Conservation (phyloP, 2,329 filamentous ascomycete genomes). For the Zasmidium citrigriseum region DNA sequence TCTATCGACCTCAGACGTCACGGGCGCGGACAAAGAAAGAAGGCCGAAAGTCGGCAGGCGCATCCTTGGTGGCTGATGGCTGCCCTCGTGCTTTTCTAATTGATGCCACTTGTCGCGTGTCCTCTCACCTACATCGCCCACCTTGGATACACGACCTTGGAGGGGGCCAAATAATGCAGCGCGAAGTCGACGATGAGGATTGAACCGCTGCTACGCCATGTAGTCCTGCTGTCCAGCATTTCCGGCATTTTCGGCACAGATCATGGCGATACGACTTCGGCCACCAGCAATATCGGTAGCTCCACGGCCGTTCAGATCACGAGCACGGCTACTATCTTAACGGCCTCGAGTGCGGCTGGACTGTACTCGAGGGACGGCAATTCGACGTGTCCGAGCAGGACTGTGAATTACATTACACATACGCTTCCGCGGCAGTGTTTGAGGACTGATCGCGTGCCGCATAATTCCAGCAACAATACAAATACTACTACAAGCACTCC, state of each 20-base stretch:
- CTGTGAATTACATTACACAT: conserved; percentile 81
- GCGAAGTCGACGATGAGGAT: conserved; percentile 27
- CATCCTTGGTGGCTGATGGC: neutral
- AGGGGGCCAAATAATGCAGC: conserved; percentile 18
- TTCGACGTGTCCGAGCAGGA: conserved; percentile 55
- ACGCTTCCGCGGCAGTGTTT: conserved; percentile 75
- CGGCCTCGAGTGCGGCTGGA: conserved; percentile 1
- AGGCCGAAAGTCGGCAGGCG: neutral
- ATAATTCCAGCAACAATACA: neutral
- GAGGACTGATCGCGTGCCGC: conserved; percentile 58
- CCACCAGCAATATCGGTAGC: conserved; percentile 11
- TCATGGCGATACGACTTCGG: conserved; percentile 5
- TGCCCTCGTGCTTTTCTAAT: neutral
- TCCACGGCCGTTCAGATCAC: conserved; percentile 12
- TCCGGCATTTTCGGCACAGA: conserved; percentile 15
- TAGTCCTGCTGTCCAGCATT: conserved; percentile 22
- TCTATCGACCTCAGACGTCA: neutral
- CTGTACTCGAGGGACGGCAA: conserved; percentile 10
- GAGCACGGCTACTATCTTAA: conserved; percentile 6
- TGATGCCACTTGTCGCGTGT: neutral
- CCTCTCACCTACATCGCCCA: neutral
- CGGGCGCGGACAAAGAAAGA: neutral
- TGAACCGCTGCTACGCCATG: conserved; percentile 27
- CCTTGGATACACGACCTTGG: neutral
- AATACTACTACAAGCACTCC: neutral